A percentile compares a stretch with the other conserved stretches of the same genome.
phyloP scores from a whole-genome alignment of 2,329 filamentous ascomycete genomes.

The Apiospora saccharicola region DNA sequence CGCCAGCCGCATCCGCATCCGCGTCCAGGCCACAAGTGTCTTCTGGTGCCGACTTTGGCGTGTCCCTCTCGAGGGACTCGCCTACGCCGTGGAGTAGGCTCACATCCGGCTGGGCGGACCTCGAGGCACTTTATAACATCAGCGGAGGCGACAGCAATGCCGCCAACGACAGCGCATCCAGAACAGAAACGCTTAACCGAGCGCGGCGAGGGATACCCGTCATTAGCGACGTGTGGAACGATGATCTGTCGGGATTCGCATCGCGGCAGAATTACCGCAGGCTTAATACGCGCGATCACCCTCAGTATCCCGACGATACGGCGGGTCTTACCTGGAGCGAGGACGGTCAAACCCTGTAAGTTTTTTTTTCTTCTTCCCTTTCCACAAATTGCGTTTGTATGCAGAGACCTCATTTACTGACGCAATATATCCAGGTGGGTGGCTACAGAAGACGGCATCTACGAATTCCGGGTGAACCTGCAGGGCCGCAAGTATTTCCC shows the following conservation, averaged over 20 bases:
- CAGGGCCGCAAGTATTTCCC: conserved; percentile 66
- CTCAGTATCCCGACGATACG: conserved; percentile 62
- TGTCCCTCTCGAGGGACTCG: conserved; percentile 35
- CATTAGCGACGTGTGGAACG: conserved; percentile 43
- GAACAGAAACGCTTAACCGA: conserved; percentile 37
- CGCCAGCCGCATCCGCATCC: conserved; percentile 29
- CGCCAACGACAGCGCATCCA: conserved; percentile 37
- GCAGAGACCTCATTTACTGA: neutral
- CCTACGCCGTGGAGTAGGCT: conserved; percentile 38
- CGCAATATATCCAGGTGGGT: conserved; percentile 56
- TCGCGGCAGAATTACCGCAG: conserved; percentile 38
- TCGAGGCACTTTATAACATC: conserved; percentile 52
- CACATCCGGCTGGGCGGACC: conserved; percentile 49
- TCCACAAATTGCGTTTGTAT: neutral
- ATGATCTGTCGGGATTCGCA: conserved; percentile 36
- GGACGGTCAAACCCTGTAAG: conserved; percentile 67
- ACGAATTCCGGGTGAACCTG: conserved; percentile 74
- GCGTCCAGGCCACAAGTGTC: conserved; percentile 29
- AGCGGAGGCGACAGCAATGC: conserved; percentile 33
- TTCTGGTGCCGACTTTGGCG: conserved; percentile 6
- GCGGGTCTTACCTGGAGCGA: conserved; percentile 69
- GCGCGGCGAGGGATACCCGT: conserved; percentile 40
- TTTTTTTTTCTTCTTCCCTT: no score
- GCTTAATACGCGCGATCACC: conserved; percentile 45
- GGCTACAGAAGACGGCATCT: conserved; percentile 76